phyloP scores from a whole-genome alignment of 768 basidiomycete species.

The Lactarius quietus region DNA sequence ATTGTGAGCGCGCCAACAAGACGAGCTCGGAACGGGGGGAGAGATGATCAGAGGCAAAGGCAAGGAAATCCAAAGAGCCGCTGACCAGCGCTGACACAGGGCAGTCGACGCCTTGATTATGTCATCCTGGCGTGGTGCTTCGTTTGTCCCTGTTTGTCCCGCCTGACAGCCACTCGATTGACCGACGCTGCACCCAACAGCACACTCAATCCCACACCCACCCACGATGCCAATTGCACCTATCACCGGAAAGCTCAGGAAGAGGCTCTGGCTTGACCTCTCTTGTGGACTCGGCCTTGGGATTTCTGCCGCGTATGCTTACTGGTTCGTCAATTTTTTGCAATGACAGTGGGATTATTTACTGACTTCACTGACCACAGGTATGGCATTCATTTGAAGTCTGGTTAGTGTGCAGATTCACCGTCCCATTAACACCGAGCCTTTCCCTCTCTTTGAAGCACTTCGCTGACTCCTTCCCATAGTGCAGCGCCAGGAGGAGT shows the following conservation, averaged over 20 bases:
- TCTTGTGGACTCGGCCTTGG: conserved; percentile 74
- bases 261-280: conserved; percentile 85
- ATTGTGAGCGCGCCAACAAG: conserved; percentile 9
- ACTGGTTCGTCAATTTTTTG: conserved; percentile 60
- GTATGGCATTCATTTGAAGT: conserved; percentile 79
- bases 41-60: conserved; percentile 15
- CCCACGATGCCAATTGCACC: conserved; percentile 77
- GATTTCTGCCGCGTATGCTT: conserved; percentile 67
- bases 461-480: background rate
- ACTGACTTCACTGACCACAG: conserved; percentile 41
- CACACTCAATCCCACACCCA: conserved; percentile 26
- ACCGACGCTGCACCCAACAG: conserved; percentile 7
- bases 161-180: background rate
- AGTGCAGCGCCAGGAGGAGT: conserved; percentile 84
- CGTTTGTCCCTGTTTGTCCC: conserved; percentile 30
- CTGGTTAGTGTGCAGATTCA: conserved; percentile 46
- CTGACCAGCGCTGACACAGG: conserved; percentile 6
- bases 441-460: background rate
- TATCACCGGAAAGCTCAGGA: conserved; percentile 92
- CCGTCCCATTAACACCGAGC: background rate
- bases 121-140: background rate
- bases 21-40: background rate
- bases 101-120: conserved; percentile 1
- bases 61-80: conserved; percentile 20
- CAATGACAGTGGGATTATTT: conserved; percentile 21